Evolutionary conservation across 805 yeast genomes (phyloP), one percentile per base, ranked within the genome.

Genomic region (Schwanniomyces vanrijiae): DNA sequence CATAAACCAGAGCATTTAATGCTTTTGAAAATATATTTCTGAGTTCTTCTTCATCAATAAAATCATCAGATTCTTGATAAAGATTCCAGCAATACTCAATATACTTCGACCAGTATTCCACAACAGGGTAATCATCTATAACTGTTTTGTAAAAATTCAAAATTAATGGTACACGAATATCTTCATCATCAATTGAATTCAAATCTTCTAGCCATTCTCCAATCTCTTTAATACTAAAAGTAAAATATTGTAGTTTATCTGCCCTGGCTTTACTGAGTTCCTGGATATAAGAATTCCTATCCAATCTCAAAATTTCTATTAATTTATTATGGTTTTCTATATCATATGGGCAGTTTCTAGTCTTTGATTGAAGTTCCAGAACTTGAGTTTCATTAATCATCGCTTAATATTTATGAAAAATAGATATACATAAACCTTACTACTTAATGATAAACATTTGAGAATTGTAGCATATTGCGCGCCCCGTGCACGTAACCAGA

Each of bases 1-100:
- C 76, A 40, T 57, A 43, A 5, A 52, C 58, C 1, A 60, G 56
- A 16, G 56, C 58, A 2, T 51, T 37, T 40, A 66, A 51, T 9
- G 69, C 65, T 7, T 43, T 28, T 9, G 53, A 40, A 14, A 61
- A 53, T 4, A 58, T 38, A 2, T 44, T 44, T 14, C 51, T 39
- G 5, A 55, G 38, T 13, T 45, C 40, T 2, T 25, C 20, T 18
- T 48, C 46, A 14, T 35, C 42, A 4, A 41, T 38, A n/a, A 42
- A 31, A 26, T 35, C 14, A 28, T 40, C 14, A 25, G 35, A 24
- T 33, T 40, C 38, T 28, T 45, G 8, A 19, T 37, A 21, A 14
- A 40, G 40, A n/a, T 44, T 40, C 19, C 43, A 34, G 11, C 43
- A 40, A 28, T 49, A 55, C 3, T 56, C 54, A 13, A 65, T 47